Evolutionary conservation across 306 rosid genomes (phyloP).

Genomic region (Vigna hirtella): DNA sequence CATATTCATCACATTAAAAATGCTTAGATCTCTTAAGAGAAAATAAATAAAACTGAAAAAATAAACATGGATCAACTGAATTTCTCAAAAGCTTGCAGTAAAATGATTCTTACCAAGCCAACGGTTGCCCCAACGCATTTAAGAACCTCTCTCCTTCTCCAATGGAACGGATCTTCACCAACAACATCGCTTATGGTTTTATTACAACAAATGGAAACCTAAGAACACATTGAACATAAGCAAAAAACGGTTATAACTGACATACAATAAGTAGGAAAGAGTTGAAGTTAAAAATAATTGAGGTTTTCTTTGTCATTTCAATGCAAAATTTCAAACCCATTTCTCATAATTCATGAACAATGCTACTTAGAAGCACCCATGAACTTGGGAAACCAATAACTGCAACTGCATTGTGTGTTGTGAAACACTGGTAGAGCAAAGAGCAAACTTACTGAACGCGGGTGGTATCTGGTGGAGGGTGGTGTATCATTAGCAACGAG

Average conservation of each 20-base stretch:
- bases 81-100: conserved; percentile 20
- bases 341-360: conserved; percentile 11
- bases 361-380: background rate
- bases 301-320: background rate
- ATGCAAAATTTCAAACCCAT: conserved; percentile 16
- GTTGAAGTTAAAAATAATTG: conserved; percentile 8
- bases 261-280: conserved; percentile 3
- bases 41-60: background rate
- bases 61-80: background rate
- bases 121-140: conserved; percentile 66
- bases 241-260: conserved; percentile 14
- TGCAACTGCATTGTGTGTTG: conserved; percentile 23
- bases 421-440: conserved; percentile 17
- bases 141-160: conserved; percentile 62
- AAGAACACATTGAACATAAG: conserved; percentile 11
- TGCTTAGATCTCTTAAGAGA: background rate
- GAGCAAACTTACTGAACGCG: conserved; percentile 62
- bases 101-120: conserved; percentile 71
- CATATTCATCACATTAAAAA: conserved; percentile 2
- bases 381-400: conserved; percentile 28
- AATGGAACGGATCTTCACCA: conserved; percentile 53
- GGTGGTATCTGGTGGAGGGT: conserved; percentile 51
- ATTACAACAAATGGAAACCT: conserved; percentile 68
- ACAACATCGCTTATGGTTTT: conserved; percentile 50
- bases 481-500: conserved; percentile 51